Evolutionary conservation across 176 grass and related monocot genomes (phyloP).

Genomic region (Ananas comosus): DNA sequence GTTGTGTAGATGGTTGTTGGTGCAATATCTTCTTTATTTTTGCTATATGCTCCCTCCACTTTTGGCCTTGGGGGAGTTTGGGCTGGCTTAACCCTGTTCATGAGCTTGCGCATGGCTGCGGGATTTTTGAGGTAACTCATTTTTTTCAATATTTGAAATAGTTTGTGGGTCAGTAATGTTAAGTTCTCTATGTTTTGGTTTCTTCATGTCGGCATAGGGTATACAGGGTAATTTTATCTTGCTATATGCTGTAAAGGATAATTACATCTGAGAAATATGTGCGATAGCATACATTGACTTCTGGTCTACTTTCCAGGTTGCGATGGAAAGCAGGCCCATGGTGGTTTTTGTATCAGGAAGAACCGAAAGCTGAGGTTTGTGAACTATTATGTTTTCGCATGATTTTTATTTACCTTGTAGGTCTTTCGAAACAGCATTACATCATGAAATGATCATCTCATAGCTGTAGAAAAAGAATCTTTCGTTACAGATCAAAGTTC

Average conservation of each 20-base stretch:
- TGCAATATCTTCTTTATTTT: slow-evolving; percentile 58
- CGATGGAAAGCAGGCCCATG: slow-evolving; percentile 79
- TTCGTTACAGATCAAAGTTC: background rate
- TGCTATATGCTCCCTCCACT: slow-evolving; percentile 61
- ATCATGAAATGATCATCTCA: background rate
- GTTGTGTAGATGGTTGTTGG: slow-evolving; percentile 63
- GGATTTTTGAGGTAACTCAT: slow-evolving; percentile 62
- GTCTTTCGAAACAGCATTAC: background rate
- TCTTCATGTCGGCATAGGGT: background rate
- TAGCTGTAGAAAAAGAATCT: background rate
- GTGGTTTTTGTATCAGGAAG: slow-evolving; percentile 68
- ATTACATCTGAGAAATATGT: background rate
- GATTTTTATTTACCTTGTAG: background rate
- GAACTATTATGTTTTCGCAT: background rate
- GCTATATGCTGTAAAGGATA: background rate
- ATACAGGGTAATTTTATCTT: background rate
- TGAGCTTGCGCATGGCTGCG: slow-evolving; percentile 65
- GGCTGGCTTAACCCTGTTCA: slow-evolving; percentile 86
- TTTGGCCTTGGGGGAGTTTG: slow-evolving; percentile 88
- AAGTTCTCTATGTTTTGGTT: background rate
- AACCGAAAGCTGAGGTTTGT: slow-evolving; percentile 41
- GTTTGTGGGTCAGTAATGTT: background rate
- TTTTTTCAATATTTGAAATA: no score
- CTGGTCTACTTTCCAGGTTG: slow-evolving; percentile 39
- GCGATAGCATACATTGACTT: background rate